These are phyloP conservation scores for Cyberlindnera petersonii DNA, from an alignment of 805 yeast species.

Conservation along the genomic window DNA sequence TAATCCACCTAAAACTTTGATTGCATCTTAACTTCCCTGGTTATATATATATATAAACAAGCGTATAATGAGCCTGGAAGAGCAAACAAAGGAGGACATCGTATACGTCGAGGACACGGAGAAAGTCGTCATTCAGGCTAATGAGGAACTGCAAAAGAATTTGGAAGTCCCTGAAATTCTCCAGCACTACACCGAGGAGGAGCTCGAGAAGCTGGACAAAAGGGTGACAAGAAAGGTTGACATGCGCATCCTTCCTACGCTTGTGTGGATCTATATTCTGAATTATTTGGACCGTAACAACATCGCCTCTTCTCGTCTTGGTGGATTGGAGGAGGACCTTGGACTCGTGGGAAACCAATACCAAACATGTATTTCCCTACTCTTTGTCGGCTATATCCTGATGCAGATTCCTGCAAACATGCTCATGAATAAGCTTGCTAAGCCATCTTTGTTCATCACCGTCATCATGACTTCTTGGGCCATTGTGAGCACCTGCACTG, in stretches of 20 bases:
- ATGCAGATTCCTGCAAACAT: constrained; percentile 49
- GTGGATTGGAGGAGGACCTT: constrained; percentile 45
- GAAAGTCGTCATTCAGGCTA: not conserved
- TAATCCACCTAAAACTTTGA: too few species aligned
- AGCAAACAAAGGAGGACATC: too few species aligned
- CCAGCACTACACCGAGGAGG: constrained; percentile 31
- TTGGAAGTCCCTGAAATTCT: constrained; percentile 25
- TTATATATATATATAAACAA: too few species aligned
- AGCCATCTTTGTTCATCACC: constrained; percentile 49
- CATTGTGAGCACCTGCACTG: constrained; percentile 36
- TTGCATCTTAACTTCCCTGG: too few species aligned
- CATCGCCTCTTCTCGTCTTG: constrained; percentile 47
- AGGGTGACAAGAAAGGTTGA: constrained; percentile 47
- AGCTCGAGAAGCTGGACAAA: constrained; percentile 39
- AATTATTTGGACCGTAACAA: constrained; percentile 49
- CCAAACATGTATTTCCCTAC: constrained; percentile 49
- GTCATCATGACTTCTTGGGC: constrained; percentile 47
- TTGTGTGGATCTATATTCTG: constrained; percentile 47
- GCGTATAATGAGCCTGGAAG: too few species aligned
- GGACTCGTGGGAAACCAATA: constrained; percentile 40
- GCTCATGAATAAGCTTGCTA: constrained; percentile 40
- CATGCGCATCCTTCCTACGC: constrained; percentile 45
- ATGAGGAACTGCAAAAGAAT: constrained; percentile 14
- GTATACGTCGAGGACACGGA: too few species aligned
- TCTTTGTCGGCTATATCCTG: constrained; percentile 47